Conservation (phyloP, 2,329 filamentous ascomycete genomes). For the Dichotomopilus funicola region DNA sequence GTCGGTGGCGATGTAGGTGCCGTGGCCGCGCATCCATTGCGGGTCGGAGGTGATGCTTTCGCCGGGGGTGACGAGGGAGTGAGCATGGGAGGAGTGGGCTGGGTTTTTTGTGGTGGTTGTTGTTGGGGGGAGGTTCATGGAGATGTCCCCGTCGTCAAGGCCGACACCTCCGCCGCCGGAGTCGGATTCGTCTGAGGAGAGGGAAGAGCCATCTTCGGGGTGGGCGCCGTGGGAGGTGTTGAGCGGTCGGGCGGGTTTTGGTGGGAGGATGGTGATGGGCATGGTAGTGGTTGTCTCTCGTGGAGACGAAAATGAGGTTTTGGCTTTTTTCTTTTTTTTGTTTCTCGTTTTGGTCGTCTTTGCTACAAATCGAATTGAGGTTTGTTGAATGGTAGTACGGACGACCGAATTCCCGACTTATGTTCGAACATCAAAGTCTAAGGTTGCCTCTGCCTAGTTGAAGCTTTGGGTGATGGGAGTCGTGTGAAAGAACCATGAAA, state of each 20-base stretch:
- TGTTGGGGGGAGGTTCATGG: slow-evolving; percentile 29
- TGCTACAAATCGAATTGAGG: too few species aligned
- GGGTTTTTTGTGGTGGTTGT: not conserved
- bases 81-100: not conserved
- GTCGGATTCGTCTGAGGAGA: not conserved
- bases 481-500: not conserved
- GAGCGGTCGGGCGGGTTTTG: slow-evolving; percentile 20
- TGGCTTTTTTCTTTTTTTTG: not conserved
- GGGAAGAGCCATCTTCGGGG: slow-evolving; percentile 4
- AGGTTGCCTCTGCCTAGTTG: too few species aligned
- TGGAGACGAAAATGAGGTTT: not conserved
- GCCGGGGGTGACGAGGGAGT: slow-evolving; percentile 75
- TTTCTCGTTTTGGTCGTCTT: not conserved
- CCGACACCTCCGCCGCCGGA: slow-evolving; percentile 36
- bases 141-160: slow-evolving; percentile 36
- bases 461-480: not conserved
- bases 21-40: slow-evolving; percentile 99
- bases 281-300: slow-evolving; percentile 14
- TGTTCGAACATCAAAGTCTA: too few species aligned
- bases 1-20: slow-evolving; percentile 66
- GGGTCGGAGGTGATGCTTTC: slow-evolving; percentile 81
- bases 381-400: too few species aligned
- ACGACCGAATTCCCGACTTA: too few species aligned
- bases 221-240: not conserved
- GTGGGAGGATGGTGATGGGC: slow-evolving; percentile 29